Evolutionary conservation across 345 rosid species (phyloP), one percentile per base, ranked within the genome.

Genomic region (Rhodamnia rubescens): DNA sequence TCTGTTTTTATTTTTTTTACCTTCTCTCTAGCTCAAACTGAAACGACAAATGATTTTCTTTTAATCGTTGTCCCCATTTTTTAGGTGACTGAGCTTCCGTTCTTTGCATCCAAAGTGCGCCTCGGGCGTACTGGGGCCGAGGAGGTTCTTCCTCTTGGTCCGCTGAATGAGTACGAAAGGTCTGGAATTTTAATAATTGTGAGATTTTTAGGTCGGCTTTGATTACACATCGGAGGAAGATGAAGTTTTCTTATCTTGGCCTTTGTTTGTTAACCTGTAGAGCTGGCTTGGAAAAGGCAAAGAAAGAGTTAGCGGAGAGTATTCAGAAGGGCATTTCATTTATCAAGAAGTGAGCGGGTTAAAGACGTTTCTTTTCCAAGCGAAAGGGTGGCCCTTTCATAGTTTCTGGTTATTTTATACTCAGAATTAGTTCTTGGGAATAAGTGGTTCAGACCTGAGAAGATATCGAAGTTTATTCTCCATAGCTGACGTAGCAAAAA

Each of bases 51-150:
- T 78, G 51, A 75, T 81, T 27, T 44, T 52, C 24, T 56, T 29
- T 44, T 21, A 20, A 55, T n/a, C 61, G 15, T 52, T 26, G 0
- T 57, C 61, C 5, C 57, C 57, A 0, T 1, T 15, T 74, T 86
- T 53, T 56, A 96, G 99, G 99, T 96, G 85, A 96, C 99, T 16
- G 99, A 97, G 86, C 98, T 96, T 74, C 98, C 99, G 59, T 97
- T 93, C 94, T 97, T 97, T 11, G 97, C 99, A 83, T 89, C 96
- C 56, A 97, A 96, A 87, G 97, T 97, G 81, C 92, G 92, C 57
- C 91, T 97, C 6, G 94, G 98, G 24, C 93, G 96, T 47, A 84
- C 78, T 85, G 98, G 99, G 87, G 29, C 12, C 5, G 14, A 2
- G 0, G 29, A 11, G 0, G 61, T 57, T 57, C 61, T 24, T 24